A percentile compares a stretch with the other conserved stretches of the same genome.
Evolutionary conservation across 176 grass and related monocot genomes (phyloP).

Genomic region (Secale cereale): DNA sequence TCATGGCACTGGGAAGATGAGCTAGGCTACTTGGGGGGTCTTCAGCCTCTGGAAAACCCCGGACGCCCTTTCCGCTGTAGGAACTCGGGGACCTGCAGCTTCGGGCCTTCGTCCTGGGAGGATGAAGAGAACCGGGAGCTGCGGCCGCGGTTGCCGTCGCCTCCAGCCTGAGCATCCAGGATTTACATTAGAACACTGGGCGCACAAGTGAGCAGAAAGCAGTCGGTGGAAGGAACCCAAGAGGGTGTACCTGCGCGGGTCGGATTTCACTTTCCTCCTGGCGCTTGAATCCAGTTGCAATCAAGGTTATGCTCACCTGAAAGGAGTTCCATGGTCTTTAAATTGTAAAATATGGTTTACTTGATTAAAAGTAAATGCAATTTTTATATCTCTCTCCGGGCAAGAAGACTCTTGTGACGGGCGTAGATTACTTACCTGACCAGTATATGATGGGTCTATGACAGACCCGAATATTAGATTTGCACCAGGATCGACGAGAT

Average conservation of each 20-base stretch:
- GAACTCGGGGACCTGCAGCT: slow-evolving; percentile 70
- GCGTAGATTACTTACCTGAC: slow-evolving; percentile 58
- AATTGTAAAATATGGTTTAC: not conserved
- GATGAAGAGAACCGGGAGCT: slow-evolving; percentile 33
- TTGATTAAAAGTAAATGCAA: not conserved
- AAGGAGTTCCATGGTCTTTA: not conserved
- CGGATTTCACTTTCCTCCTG: slow-evolving; percentile 61
- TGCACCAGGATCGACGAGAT: slow-evolving; percentile 88
- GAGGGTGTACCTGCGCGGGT: slow-evolving; percentile 35
- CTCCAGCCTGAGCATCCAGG: slow-evolving; percentile 26
- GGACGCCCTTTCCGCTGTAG: slow-evolving; percentile 61
- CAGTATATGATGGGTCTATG: slow-evolving; percentile 80
- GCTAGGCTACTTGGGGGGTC: not conserved
- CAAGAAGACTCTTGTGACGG: not conserved
- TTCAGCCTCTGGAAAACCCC: slow-evolving; percentile 42
- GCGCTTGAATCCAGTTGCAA: slow-evolving; percentile 85
- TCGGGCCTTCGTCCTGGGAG: slow-evolving; percentile 51
- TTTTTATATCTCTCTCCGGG: not conserved
- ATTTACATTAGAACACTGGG: not conserved
- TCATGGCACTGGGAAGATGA: not conserved
- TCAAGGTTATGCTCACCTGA: slow-evolving; percentile 84
- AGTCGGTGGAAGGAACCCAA: not conserved
- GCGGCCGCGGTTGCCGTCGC: slow-evolving; percentile 25
- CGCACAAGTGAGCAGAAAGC: not conserved
- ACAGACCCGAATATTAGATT: slow-evolving; percentile 96